Percentiles rank a stretch among this genome's conserved stretches.
Evolutionary conservation across 225 moss, liverwort and hornwort species (phyloP).

Genomic region (Antitrichia curtipendula): DNA sequence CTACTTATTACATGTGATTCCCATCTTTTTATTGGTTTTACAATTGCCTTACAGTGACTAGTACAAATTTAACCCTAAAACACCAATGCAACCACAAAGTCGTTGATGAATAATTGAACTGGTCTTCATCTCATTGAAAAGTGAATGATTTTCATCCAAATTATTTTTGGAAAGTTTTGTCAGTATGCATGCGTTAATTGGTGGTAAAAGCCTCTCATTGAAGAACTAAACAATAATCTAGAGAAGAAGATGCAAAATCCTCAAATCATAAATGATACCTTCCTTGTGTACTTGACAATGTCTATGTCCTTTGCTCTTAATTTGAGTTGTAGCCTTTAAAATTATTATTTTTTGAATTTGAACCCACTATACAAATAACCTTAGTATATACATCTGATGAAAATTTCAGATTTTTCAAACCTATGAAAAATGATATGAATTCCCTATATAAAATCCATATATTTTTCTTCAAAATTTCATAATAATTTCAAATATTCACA

Average conservation of each 20-base stretch:
- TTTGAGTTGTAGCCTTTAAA: not conserved
- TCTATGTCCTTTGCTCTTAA: accelerated
- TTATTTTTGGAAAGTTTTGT: accelerated
- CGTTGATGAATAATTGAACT: not conserved
- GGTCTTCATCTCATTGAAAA: not conserved
- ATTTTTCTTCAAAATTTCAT: not conserved
- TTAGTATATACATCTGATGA: accelerated
- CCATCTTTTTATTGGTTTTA: not conserved
- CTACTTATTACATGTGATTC: not conserved
- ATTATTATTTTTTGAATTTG: not conserved
- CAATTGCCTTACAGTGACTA: accelerated
- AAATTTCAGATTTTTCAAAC: accelerated
- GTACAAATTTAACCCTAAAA: not conserved
- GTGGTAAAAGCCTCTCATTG: accelerated
- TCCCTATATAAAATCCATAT: too few species aligned
- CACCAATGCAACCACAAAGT: accelerated
- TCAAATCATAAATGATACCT: accelerated
- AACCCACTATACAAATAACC: not conserved
- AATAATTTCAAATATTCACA: not conserved
- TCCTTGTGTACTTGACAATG: not conserved
- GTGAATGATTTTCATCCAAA: accelerated
- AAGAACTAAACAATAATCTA: not conserved
- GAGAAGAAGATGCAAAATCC: not conserved
- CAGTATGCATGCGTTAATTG: not conserved
- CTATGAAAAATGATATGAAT: not conserved